These are phyloP conservation scores for Pseudognaphalium luteoalbum DNA, from an alignment of 129 eudicot genomes.

Conservation along the genomic window DNA sequence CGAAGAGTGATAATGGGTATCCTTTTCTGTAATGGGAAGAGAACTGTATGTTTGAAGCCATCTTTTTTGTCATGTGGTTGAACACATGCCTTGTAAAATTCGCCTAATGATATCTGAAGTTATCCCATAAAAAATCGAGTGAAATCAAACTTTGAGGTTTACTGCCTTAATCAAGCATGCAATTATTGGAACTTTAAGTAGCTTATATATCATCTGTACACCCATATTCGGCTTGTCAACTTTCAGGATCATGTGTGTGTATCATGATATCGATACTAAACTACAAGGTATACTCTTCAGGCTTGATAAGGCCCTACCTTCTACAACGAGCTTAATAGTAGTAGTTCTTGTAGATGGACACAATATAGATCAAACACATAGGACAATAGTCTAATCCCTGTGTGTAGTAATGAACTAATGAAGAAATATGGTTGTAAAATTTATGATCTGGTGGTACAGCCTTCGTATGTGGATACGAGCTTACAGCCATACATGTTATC, in stretches of 20 bases:
- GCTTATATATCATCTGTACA: too few species aligned
- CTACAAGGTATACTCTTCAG: too few species aligned
- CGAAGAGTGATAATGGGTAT: slow-evolving; percentile 12
- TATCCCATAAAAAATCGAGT: background rate
- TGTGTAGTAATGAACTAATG: background rate
- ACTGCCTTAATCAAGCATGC: background rate
- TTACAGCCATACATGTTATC: background rate
- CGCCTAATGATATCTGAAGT: background rate
- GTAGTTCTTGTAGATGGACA: too few species aligned
- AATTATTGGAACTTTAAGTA: background rate
- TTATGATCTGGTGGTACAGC: background rate
- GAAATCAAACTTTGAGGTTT: background rate
- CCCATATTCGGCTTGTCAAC: background rate
- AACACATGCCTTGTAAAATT: background rate
- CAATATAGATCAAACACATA: too few species aligned
- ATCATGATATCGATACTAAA: too few species aligned
- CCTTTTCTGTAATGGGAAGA: slow-evolving; percentile 1
- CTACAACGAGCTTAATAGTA: too few species aligned
- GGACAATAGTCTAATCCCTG: background rate
- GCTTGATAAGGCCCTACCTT: too few species aligned
- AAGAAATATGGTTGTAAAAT: too few species aligned
- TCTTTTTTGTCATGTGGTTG: slow-evolving; percentile 5
- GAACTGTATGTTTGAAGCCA: background rate
- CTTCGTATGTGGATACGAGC: background rate
- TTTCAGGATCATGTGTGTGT: background rate